phyloP scores from a whole-genome alignment of 2,329 filamentous ascomycete species.

The Monosporascus sp. region DNA sequence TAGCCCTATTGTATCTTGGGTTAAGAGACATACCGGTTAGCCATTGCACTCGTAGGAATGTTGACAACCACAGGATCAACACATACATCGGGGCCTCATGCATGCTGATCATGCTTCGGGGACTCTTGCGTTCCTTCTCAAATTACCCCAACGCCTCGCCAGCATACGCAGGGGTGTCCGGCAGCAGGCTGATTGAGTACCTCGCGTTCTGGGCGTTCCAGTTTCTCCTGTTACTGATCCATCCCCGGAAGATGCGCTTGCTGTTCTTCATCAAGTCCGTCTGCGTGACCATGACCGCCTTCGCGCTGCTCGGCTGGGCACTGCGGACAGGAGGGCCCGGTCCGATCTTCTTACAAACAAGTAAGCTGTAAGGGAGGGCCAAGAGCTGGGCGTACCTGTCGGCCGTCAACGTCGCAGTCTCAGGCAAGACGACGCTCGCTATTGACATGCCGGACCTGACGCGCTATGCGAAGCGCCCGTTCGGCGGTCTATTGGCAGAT shows the following conservation, averaged over 20 bases:
- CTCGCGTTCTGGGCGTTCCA: slow-evolving; percentile 46
- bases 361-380: slow-evolving; percentile 1
- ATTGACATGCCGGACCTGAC: slow-evolving; percentile 6
- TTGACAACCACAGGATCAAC: neutral
- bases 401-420: slow-evolving; percentile 10
- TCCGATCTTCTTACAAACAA: slow-evolving; percentile 8
- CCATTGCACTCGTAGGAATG: neutral
- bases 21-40: neutral
- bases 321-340: slow-evolving; percentile 20
- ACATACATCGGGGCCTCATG: slow-evolving; percentile 4
- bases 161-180: slow-evolving; percentile 34
- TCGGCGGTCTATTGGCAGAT: slow-evolving; percentile 5
- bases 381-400: slow-evolving; percentile 11
- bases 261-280: slow-evolving; percentile 40
- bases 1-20: slow-evolving; percentile 2
- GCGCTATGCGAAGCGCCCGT: slow-evolving; percentile 1
- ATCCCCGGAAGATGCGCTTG: slow-evolving; percentile 41
- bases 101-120: slow-evolving; percentile 3
- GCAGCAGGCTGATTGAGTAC: slow-evolving; percentile 44
- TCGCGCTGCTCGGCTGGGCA: slow-evolving; percentile 22
- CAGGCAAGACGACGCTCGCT: slow-evolving; percentile 3
- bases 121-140: neutral
- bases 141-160: slow-evolving; percentile 3
- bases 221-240: slow-evolving; percentile 43
- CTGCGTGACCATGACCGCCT: slow-evolving; percentile 26